Conservation (phyloP, 2,329 filamentous ascomycete species). For the Fusarium coffeatum region DNA sequence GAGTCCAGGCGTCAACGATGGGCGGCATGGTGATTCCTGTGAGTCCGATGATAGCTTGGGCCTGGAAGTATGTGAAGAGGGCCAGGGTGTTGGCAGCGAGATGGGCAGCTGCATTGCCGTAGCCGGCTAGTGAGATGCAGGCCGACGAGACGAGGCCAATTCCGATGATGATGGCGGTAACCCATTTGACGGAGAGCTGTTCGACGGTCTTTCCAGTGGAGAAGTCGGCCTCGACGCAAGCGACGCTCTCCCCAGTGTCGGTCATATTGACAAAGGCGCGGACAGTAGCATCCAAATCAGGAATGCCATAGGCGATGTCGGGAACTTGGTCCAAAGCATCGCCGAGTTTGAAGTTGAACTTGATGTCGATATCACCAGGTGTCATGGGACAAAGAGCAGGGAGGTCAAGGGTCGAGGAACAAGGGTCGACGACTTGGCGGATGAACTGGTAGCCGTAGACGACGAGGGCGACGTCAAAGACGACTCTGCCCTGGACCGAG, state of each 20-base stretch:
- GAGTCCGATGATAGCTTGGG: constrained; percentile 90
- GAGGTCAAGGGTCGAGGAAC: constrained; percentile 64
- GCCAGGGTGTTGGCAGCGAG: constrained; percentile 92
- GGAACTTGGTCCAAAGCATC: constrained; percentile 74
- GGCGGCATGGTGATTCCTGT: constrained; percentile 84
- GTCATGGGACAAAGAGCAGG: constrained; percentile 90
- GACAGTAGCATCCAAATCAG: constrained; percentile 89
- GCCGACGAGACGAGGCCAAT: constrained; percentile 86
- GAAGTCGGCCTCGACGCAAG: constrained; percentile 87
- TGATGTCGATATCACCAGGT: constrained; percentile 80
- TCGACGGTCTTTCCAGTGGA: constrained; percentile 94
- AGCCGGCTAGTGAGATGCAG: constrained; percentile 87
- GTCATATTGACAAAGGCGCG: constrained; percentile 82
- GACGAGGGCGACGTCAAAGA: constrained; percentile 78
- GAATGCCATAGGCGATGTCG: constrained; percentile 86
- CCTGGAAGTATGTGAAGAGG: constrained; percentile 92
- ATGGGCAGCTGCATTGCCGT: constrained; percentile 93
- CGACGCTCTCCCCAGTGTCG: constrained; percentile 70
- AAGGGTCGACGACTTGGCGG: constrained; percentile 78
- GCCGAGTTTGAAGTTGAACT: constrained; percentile 72
- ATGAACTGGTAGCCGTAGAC: constrained; percentile 85
- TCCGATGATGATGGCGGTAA: constrained; percentile 86
- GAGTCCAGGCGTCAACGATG: constrained; percentile 91
- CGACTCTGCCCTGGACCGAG: constrained; percentile 82
- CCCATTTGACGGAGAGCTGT: constrained; percentile 88